Percentiles rank a stretch among this genome's conserved stretches.
These are phyloP conservation scores for Enterocytospora artemiae DNA, from an alignment of 371 early-diverging fungal genomes.

Conservation along the genomic window DNA sequence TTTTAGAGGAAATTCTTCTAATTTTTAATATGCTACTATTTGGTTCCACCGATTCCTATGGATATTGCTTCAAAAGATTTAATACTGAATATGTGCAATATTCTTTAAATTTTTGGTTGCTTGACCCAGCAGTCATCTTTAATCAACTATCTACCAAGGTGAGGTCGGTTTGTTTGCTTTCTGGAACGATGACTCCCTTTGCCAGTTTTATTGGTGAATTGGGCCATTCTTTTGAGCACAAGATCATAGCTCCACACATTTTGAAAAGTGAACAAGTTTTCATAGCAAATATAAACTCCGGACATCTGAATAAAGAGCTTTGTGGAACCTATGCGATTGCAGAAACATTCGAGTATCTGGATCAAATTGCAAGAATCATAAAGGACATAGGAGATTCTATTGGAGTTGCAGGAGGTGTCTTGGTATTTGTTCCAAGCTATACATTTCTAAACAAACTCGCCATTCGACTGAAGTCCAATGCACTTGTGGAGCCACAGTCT, in stretches of 20 bases:
- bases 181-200: conserved; percentile 72
- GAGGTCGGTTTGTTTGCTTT: conserved; percentile 67
- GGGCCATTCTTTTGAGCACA: conserved; percentile 22
- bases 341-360: conserved; percentile 61
- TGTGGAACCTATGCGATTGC: conserved; percentile 59
- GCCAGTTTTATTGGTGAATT: conserved; percentile 59
- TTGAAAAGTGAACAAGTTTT: conserved; percentile 27
- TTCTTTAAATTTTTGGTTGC: conserved; percentile 53
- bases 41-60: conserved; percentile 21
- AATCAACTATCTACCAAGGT: conserved; percentile 40
- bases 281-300: conserved; percentile 25
- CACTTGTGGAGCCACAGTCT: conserved; percentile 35
- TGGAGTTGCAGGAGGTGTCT: conserved; percentile 59
- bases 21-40: conserved; percentile 30
- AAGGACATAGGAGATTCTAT: conserved; percentile 32
- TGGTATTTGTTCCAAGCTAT: conserved; percentile 64
- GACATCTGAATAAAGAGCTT: conserved; percentile 29
- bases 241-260: conserved; percentile 43
- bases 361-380: conserved; percentile 62
- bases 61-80: conserved; percentile 13
- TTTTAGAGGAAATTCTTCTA: conserved; percentile 21
- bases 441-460: conserved; percentile 55
- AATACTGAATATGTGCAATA: conserved; percentile 5
- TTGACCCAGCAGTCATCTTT: conserved; percentile 59
- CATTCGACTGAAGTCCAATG: conserved; percentile 44